Base-by-base conservation (phyloP, 164 flowering plant genomes). In the Sextonia rubra region DNA sequence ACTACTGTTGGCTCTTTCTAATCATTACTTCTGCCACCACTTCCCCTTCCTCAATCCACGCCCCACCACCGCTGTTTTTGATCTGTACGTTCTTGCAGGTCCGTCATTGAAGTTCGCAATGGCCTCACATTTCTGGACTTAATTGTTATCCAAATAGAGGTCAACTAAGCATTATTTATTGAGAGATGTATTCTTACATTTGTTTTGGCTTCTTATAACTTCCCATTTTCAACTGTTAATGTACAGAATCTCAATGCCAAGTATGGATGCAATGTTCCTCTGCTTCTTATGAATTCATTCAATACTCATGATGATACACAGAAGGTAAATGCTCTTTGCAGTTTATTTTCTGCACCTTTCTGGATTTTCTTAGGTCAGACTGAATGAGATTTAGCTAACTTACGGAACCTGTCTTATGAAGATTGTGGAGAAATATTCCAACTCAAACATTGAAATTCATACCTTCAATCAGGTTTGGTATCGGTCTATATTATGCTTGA, bases 121-220 rank as follows among this genome's bases (percentile, higher is more conserved):
- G 97, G 97, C 18, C 78, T 93, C 89, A 96, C 99, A 74, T 93
- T 93, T 81, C 91, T 96, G 27, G 98, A 96, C 79, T 81, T 96
- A 47, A 96, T 93, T 81, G 98, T 96, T 58, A 84, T 82, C 68
- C 99, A 96, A 75, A 93, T 96, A 77, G 98, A 96, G 98, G 99
- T 96, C 14, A 69, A 6, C 20, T 68, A 12, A 67, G 4, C 23
- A 49, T 22, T 15, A 25, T 52, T 9, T 64, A 17, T 44, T 17
- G 58, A 25, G 24, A 68, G 4, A 24, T 49, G 12, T 62, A 32
- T 23, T 58, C 9, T 58, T 26, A 9, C 1, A 37, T 7, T 12
- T 9, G 14, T 29, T 61, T 47, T 17, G 18, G 48, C 61, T 76
- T 62, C n/a, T 63, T 25, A 65, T 23, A 70, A 29, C 72, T 73